phyloP scores from a whole-genome alignment of 2,329 filamentous ascomycete genomes.

The Fusarium verticillioides region DNA sequence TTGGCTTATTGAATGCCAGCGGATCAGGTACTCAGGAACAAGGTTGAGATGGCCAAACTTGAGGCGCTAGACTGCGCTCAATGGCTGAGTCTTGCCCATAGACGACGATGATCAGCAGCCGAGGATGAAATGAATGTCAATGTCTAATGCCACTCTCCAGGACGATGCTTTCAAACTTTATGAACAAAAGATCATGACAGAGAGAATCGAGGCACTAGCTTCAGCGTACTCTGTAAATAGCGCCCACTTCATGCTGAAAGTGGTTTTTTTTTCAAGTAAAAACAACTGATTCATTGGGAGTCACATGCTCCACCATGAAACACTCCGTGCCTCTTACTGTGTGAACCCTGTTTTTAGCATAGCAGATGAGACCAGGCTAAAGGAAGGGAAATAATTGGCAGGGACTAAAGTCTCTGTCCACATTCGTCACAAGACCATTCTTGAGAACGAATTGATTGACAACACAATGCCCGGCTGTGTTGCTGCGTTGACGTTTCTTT shows the following conservation, averaged over 20 bases:
- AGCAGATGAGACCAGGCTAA: conserved; percentile 17
- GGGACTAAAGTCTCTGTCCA: conserved; percentile 30
- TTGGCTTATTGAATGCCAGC: conserved; percentile 19
- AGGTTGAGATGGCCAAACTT: conserved; percentile 36
- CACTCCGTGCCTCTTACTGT: conserved; percentile 36
- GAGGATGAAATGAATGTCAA: not conserved
- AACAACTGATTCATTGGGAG: conserved; percentile 18
- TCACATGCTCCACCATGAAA: conserved; percentile 36
- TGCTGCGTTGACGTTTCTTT: conserved; percentile 8
- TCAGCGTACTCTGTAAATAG: not conserved
- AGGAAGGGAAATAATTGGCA: conserved; percentile 31
- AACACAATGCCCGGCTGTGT: not conserved
- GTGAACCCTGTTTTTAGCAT: conserved; percentile 30
- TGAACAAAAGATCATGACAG: not conserved
- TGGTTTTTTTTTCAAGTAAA: conserved; percentile 22
- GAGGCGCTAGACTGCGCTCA: conserved; percentile 40
- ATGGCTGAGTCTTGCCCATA: conserved; percentile 1
- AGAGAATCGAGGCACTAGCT: not conserved
- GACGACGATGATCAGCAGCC: conserved; percentile 14
- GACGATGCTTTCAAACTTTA: not conserved
- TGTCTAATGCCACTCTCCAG: not conserved
- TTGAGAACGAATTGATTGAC: conserved; percentile 3
- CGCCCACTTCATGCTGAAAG: not conserved
- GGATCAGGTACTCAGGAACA: conserved; percentile 38
- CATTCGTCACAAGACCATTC: conserved; percentile 35